These are phyloP conservation scores for Deuterostichococcus epilithicus DNA, from an alignment of 139 green algal genomes.

Conservation along the genomic window DNA sequence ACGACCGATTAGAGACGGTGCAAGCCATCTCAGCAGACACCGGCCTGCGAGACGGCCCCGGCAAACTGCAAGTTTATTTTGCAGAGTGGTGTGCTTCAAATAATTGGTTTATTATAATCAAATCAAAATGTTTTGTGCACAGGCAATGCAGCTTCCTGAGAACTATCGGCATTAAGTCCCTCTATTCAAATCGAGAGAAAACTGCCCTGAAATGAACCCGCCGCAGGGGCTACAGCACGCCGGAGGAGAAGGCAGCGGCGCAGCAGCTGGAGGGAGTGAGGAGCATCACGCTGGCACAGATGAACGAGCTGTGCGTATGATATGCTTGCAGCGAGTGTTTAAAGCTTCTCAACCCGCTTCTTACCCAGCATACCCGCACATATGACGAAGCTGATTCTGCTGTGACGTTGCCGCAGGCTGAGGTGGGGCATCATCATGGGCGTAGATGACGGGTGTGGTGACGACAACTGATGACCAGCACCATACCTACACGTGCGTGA, in stretches of 20 bases:
- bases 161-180: too few species aligned
- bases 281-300: neutral
- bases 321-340: too few species aligned
- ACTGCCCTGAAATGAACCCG: too few species aligned
- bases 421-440: neutral
- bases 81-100: slow-evolving; percentile 34
- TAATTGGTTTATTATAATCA: neutral
- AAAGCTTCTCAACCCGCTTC: too few species aligned
- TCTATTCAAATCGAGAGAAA: too few species aligned
- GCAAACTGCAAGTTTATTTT: slow-evolving; percentile 44
- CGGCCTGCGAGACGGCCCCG: slow-evolving; percentile 2
- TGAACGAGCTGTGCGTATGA: neutral
- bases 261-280: neutral
- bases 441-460: neutral
- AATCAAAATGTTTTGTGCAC: neutral
- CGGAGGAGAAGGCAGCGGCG: slow-evolving; percentile 14
- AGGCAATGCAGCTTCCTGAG: too few species aligned
- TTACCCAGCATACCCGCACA: too few species aligned
- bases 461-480: neutral
- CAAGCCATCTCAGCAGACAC: slow-evolving; percentile 17
- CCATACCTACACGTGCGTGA: too few species aligned
- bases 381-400: too few species aligned
- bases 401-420: too few species aligned
- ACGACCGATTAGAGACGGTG: slow-evolving; percentile 54
- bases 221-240: slow-evolving; percentile 42